These are phyloP conservation scores for Mortierella hygrophila DNA, from an alignment of 192 early-diverging fungal species.

Conservation along the genomic window DNA sequence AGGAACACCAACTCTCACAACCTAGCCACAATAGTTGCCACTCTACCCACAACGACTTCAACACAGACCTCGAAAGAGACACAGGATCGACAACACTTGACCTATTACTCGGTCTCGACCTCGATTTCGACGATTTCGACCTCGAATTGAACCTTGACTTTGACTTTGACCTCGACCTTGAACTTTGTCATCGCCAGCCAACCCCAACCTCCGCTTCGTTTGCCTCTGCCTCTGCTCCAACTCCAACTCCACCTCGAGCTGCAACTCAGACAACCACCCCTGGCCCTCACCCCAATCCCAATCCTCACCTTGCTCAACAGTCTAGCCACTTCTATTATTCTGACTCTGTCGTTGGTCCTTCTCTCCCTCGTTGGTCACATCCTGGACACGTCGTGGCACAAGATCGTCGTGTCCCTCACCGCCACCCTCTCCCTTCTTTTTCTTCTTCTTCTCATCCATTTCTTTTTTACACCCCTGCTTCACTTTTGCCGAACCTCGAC, in stretches of 20 bases:
- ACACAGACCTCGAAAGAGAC: background rate
- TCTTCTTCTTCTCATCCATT: background rate
- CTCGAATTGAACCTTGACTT: constrained; percentile 5
- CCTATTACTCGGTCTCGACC: background rate
- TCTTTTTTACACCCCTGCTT: background rate
- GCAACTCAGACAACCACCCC: background rate
- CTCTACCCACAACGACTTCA: background rate
- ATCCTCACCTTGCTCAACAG: background rate
- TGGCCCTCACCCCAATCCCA: too few species aligned
- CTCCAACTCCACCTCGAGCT: background rate
- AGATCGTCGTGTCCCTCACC: background rate
- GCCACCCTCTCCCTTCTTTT: background rate
- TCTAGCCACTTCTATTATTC: background rate
- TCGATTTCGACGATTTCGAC: constrained; percentile 3
- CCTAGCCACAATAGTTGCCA: background rate
- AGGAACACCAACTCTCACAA: background rate
- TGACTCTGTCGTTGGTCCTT: background rate
- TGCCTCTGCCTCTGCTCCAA: too few species aligned
- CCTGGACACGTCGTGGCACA: background rate
- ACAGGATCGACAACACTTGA: background rate
- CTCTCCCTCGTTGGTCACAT: background rate
- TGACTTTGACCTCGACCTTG: background rate
- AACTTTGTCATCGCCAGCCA: background rate
- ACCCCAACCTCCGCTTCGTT: background rate
- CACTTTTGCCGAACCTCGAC: background rate